Evolutionary conservation across 768 basidiomycete genomes (phyloP).

Genomic region (Leccinum uliginosum): DNA sequence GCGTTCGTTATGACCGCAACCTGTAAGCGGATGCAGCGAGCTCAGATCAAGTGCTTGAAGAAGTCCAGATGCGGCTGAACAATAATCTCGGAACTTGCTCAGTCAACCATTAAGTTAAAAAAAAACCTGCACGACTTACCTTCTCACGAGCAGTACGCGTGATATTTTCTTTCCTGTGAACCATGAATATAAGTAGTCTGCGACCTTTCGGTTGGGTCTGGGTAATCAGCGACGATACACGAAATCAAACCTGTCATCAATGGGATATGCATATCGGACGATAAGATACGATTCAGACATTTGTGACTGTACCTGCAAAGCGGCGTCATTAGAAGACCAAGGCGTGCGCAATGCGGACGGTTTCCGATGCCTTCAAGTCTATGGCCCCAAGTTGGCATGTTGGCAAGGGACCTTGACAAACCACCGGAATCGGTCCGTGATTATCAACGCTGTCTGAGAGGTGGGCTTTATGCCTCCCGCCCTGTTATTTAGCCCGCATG

Average conservation of each 20-base stretch:
- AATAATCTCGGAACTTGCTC: not conserved
- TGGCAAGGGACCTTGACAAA: too few species aligned
- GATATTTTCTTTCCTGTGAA: not conserved
- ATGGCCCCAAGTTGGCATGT: too few species aligned
- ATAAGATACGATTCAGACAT: not conserved
- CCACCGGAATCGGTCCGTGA: too few species aligned
- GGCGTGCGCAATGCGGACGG: not conserved
- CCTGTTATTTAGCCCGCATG: too few species aligned
- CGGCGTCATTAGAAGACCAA: not conserved
- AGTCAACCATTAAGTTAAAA: not conserved
- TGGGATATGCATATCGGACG: not conserved
- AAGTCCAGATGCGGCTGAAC: not conserved
- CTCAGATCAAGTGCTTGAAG: not conserved
- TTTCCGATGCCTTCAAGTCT: too few species aligned
- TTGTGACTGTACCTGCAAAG: not conserved
- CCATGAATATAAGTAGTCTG: not conserved
- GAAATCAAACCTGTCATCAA: not conserved
- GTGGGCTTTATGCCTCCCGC: too few species aligned
- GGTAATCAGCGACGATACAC: not conserved
- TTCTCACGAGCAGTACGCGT: not conserved
- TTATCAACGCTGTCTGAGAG: too few species aligned
- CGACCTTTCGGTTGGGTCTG: not conserved
- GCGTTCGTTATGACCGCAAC: not conserved
- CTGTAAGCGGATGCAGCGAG: not conserved
- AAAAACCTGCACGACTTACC: not conserved